Percentiles rank a stretch among this genome's conserved stretches.
phyloP scores from a whole-genome alignment of 257 asterid genomes.

The Ballota nigra region DNA sequence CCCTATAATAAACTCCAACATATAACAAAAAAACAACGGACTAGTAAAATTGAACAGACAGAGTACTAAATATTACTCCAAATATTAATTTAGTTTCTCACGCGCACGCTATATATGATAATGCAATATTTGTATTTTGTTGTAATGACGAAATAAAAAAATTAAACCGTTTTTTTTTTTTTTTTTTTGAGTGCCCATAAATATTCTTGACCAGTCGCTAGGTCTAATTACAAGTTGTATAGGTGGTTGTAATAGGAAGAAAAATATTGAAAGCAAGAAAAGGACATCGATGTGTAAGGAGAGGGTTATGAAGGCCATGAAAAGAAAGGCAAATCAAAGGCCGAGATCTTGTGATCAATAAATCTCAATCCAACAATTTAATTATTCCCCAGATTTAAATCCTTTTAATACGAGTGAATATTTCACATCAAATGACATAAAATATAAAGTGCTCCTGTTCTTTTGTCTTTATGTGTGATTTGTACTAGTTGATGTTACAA shows the following conservation, averaged over 20 bases:
- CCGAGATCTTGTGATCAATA: neutral
- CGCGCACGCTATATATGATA: too few relatives aligned
- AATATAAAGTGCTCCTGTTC: slow-evolving; percentile 2
- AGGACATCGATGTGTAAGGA: slow-evolving; percentile 2
- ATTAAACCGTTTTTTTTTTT: too few relatives aligned
- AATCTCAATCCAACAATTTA: slow-evolving; percentile 11
- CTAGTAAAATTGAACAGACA: too few relatives aligned
- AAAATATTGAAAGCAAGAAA: slow-evolving; percentile 12
- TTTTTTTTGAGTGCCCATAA: too few relatives aligned
- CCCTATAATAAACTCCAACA: too few relatives aligned
- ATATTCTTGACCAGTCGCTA: too few relatives aligned
- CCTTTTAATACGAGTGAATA: neutral
- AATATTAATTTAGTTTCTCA: too few relatives aligned
- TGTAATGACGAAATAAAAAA: neutral
- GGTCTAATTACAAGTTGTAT: slow-evolving; percentile 7
- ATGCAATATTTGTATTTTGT: too few relatives aligned
- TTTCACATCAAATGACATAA: slow-evolving; percentile 26
- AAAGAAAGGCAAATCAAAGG: too few relatives aligned
- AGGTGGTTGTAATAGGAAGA: slow-evolving; percentile 17
- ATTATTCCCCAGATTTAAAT: slow-evolving; percentile 15
- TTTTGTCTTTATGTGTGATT: neutral
- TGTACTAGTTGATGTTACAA: neutral
- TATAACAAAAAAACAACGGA: too few relatives aligned
- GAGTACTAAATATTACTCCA: too few relatives aligned
- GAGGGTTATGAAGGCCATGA: slow-evolving; percentile 17